Conservation (phyloP, 73 alveolate genomes). For the Tetrahymena elliotti region DNA sequence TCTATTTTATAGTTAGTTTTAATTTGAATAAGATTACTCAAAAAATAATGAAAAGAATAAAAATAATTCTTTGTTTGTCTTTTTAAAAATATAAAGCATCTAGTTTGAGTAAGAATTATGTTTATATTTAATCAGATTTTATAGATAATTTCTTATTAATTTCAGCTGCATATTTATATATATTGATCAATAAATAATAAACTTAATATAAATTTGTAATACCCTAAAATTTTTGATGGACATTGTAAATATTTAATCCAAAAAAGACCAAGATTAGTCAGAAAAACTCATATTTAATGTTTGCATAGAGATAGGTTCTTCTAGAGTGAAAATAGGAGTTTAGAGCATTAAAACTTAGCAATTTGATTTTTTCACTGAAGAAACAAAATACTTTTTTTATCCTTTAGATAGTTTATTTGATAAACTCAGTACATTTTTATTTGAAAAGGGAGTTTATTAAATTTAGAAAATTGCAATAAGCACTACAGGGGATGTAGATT, state of each 20-base stretch:
- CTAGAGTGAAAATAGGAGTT: not conserved
- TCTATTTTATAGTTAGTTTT: no score
- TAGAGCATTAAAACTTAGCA: not conserved
- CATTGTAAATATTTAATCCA: not conserved
- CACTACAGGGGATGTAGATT: not conserved
- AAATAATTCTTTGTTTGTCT: no score
- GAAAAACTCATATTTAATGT: not conserved
- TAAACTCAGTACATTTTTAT: not conserved
- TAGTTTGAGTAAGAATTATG: not conserved
- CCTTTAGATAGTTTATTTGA: not conserved
- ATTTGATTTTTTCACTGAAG: not conserved
- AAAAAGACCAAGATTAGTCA: not conserved
- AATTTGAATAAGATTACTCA: no score
- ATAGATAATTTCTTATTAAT: not conserved
- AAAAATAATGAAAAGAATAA: no score
- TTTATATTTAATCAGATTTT: not conserved
- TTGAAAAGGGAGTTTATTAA: not conserved
- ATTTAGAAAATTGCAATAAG: not conserved
- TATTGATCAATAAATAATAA: no score
- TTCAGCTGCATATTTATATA: not conserved
- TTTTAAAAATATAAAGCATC: not conserved
- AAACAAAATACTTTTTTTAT: not conserved
- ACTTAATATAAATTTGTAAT: not conserved
- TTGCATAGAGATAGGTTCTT: not conserved
- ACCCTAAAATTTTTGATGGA: not conserved